Evolutionary conservation across 1,284 basidiomycete species (phyloP).

Genomic region (Cutaneotrichosporon sp.): DNA sequence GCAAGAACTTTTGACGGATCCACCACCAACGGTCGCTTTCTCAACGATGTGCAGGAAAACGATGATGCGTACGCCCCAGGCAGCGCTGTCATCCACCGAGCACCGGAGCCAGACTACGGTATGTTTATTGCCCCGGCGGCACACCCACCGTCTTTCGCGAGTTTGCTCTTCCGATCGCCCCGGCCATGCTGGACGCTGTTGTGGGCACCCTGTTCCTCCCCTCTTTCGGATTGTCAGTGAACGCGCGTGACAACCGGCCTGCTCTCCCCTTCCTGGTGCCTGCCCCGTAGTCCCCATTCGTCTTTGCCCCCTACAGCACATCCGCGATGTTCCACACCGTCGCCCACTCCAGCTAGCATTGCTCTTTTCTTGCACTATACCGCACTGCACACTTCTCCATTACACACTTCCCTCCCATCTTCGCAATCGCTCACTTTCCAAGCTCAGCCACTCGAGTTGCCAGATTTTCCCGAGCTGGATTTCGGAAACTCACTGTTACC

Average conservation of each 20-base stretch:
- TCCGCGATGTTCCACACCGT: too few relatives aligned
- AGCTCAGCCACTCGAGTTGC: conserved; percentile 13
- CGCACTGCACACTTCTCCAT: not conserved
- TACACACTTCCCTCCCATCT: not conserved
- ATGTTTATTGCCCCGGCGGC: not conserved
- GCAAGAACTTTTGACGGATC: not conserved
- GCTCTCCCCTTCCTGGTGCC: not conserved
- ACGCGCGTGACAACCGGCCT: too few relatives aligned
- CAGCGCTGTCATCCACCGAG: not conserved
- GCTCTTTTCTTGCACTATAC: too few relatives aligned
- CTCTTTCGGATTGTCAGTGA: too few relatives aligned
- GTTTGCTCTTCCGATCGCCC: too few relatives aligned
- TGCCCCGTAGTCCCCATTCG: not conserved
- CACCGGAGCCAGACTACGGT: not conserved
- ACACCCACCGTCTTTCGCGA: too few relatives aligned
- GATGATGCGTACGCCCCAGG: not conserved
- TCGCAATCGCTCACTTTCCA: too few relatives aligned
- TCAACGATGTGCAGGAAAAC: not conserved
- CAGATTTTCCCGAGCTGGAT: conserved; percentile 7
- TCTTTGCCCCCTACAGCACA: not conserved
- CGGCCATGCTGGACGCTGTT: too few relatives aligned
- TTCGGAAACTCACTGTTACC: not conserved
- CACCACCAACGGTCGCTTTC: not conserved
- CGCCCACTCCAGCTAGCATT: too few relatives aligned
- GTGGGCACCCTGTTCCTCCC: too few relatives aligned